phyloP scores from a whole-genome alignment of 129 eudicot species.

The Erigeron canadensis region DNA sequence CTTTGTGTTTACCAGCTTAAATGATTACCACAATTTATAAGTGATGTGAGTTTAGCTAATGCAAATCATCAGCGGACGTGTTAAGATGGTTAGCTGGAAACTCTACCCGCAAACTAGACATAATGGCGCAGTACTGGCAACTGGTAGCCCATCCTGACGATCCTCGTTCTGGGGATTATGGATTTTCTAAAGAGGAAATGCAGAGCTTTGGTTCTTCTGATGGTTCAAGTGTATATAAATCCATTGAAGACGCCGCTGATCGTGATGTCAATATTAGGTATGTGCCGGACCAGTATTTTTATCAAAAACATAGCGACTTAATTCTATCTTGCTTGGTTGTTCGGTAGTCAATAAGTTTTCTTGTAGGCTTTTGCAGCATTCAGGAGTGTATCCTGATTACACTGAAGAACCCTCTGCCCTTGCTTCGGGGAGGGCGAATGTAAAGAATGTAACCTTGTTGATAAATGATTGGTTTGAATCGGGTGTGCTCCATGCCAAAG shows the following conservation, averaged over 20 bases:
- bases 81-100: conserved; percentile 88
- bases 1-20: not conserved
- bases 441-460: conserved; percentile 67
- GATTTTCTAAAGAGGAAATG: conserved; percentile 71
- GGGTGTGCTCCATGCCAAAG: conserved; percentile 84
- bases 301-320: conserved; percentile 1
- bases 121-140: conserved; percentile 87
- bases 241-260: conserved; percentile 79
- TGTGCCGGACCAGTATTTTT: not conserved
- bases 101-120: conserved; percentile 62
- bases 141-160: conserved; percentile 57
- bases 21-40: not conserved
- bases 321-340: not conserved
- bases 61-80: conserved; percentile 57
- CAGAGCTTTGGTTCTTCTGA: conserved; percentile 62
- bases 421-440: conserved; percentile 84
- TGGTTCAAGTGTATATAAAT: conserved; percentile 61
- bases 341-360: not conserved
- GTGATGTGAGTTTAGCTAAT: not conserved
- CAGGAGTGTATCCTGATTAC: conserved; percentile 84
- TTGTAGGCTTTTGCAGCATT: conserved; percentile 78
- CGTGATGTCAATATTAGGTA: conserved; percentile 67
- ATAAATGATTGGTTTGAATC: conserved; percentile 81
- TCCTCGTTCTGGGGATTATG: conserved; percentile 80
- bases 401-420: conserved; percentile 67